Conservation (phyloP, 2,329 filamentous ascomycete genomes). For the Colletotrichum aenigma region DNA sequence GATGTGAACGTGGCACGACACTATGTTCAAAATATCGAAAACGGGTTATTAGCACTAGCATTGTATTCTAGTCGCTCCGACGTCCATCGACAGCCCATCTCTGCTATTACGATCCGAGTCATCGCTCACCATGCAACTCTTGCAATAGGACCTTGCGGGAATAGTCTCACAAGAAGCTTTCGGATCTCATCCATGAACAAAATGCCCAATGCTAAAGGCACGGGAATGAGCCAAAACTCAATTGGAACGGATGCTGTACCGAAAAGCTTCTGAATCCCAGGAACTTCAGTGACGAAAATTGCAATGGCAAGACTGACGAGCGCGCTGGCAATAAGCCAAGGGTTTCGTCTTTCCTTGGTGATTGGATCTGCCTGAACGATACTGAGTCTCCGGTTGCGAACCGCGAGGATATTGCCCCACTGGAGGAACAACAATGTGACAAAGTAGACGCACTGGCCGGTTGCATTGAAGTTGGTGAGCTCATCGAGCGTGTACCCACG, state of each 20-base stretch:
- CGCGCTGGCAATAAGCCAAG: not conserved
- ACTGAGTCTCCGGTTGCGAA: not conserved
- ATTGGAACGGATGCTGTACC: not conserved
- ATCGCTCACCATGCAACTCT: not conserved
- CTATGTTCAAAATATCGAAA: accelerated
- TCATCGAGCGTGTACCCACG: not conserved
- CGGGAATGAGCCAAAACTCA: not conserved
- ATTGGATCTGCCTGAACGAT: not conserved
- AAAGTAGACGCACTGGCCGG: not conserved
- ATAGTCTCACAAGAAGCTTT: not conserved
- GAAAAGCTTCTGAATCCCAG: not conserved
- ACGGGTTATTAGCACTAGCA: too few species aligned
- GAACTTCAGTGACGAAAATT: not conserved
- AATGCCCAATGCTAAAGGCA: not conserved
- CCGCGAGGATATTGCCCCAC: not conserved
- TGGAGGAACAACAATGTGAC: not conserved
- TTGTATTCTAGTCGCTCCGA: too few species aligned
- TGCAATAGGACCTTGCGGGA: not conserved
- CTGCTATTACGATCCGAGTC: accelerated
- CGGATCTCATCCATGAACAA: not conserved
- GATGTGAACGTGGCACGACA: accelerated
- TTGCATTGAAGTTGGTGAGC: not conserved
- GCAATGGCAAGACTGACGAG: not conserved
- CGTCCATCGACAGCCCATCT: too few species aligned
- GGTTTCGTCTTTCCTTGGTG: not conserved